Base-by-base conservation (phyloP, 495 filamentous ascomycete genomes). In the Aspergillus funiculosus region DNA sequence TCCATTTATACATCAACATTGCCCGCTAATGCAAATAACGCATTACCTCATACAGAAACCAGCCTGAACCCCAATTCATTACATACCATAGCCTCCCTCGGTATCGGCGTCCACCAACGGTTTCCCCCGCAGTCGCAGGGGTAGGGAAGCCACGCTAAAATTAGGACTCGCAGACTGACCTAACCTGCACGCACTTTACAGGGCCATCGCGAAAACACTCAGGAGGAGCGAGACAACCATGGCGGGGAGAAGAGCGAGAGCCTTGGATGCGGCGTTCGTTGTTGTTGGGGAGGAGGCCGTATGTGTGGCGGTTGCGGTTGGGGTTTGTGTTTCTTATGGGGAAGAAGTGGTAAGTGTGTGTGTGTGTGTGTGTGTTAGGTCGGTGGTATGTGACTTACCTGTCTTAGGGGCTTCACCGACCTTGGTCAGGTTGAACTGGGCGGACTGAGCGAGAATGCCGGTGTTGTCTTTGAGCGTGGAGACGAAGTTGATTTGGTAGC, bases 401-500 rank as follows among this genome's bases (percentile, higher is more conserved):
- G 43, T 46, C 36, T 51, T 43, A 29, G 42, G 32, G 5, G 31
- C 37, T 9, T 53, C 37, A 10, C 51, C 50, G 15, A 52, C 52
- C 10, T 48, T 43, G n/a, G 51, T 59, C 7, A 64, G 57, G 19
- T 59, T 59, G 43, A 67, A 67, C 39, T 52, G 46, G 6, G 48
- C 24, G n/a, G 59, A 62, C 46, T 67, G 63, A 13, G 59, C 61
- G 20, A 67, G 54, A 32, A 67, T 64, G 32, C 63, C 63, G 45
- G 43, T 57, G 46, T 64, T 67, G 30, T 56, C 17, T 17, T 42
- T 30, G 26, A 47, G 39, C 31, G 47, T 57, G 38, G 56, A 56
- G 44, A 57, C 25, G 46, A 60, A 43, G 49, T 67, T 67, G 57
- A 67, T 49, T 46, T 67, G 63, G 52, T 64, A 67, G 39, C 50